Evolutionary conservation across 2,329 filamentous ascomycete species (phyloP).

Genomic region (Erysiphe pulchra): DNA sequence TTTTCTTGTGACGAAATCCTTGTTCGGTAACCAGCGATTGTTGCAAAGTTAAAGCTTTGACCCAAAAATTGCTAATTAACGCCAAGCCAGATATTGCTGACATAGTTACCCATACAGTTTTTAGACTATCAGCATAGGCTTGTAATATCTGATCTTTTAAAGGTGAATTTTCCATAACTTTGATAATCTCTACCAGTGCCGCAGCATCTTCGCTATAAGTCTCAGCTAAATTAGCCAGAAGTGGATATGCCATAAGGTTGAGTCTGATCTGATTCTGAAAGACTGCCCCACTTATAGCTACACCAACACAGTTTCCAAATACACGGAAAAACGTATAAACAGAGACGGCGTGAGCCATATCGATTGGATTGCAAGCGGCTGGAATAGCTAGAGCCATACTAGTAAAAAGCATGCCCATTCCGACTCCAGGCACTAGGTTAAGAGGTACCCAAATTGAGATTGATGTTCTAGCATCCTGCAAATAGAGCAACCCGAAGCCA

Average conservation of each 20-base stretch:
- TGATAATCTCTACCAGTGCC: not conserved
- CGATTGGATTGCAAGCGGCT: constrained; percentile 17
- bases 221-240: not conserved
- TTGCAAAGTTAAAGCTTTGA: constrained; percentile 1
- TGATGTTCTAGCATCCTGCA: constrained; percentile 2
- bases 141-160: not conserved
- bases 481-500: constrained; percentile 22
- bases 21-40: not conserved
- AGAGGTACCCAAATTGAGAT: constrained; percentile 2
- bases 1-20: not conserved
- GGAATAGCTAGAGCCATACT: constrained; percentile 22
- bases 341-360: constrained; percentile 32
- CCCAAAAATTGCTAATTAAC: not conserved
- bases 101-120: constrained; percentile 1
- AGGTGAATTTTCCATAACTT: not conserved
- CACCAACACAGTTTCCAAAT: constrained; percentile 37
- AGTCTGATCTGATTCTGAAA: constrained; percentile 31
- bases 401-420: constrained; percentile 20
- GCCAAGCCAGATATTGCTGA: constrained; percentile 1
- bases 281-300: constrained; percentile 37
- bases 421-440: constrained; percentile 3
- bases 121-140: constrained; percentile 1
- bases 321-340: constrained; percentile 43
- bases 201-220: not conserved
- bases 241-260: constrained; percentile 1